phyloP scores from a whole-genome alignment of 1,284 basidiomycete species.

The Cryptococcus sp. region DNA sequence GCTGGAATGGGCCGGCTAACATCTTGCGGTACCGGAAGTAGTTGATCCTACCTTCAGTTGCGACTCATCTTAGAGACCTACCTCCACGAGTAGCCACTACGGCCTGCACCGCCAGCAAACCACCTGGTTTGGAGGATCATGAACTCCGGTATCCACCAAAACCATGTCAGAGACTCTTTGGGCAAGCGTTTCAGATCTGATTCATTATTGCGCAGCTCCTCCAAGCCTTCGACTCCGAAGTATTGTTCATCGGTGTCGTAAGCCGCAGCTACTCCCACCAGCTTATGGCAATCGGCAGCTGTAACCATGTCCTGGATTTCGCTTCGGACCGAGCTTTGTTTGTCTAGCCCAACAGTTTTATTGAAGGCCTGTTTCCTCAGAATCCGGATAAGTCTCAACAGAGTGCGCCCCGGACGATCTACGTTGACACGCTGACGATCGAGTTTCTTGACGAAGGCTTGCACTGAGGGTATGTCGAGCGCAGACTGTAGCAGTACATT shows the following conservation, averaged over 20 bases:
- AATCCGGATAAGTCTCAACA: background rate
- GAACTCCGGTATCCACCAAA: conserved; percentile 20
- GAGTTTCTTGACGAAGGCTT: background rate
- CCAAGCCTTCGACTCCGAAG: background rate
- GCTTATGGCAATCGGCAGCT: conserved; percentile 3
- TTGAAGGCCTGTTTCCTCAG: conserved; percentile 3
- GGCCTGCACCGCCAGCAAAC: conserved; percentile 9
- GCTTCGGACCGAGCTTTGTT: background rate
- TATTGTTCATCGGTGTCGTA: conserved; percentile 6
- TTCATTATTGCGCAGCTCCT: background rate
- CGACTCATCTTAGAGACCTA: background rate
- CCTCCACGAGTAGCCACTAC: conserved; percentile 7
- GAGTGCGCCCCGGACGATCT: background rate
- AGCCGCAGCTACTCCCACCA: conserved; percentile 13
- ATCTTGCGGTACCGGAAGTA: conserved; percentile 4
- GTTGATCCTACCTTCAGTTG: background rate
- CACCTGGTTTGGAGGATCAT: conserved; percentile 20
- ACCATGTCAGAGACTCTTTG: conserved; percentile 13
- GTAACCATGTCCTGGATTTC: conserved; percentile 7
- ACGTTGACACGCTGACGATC: background rate
- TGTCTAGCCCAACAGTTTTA: conserved; percentile 6
- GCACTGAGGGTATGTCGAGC: conserved; percentile 1
- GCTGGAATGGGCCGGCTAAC: background rate
- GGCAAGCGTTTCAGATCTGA: conserved; percentile 10
- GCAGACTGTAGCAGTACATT: conserved; percentile 17